Percentiles rank a stretch among this genome's conserved stretches.
Conservation (phyloP, 116 monocot genomes). For the Dioscorea cayenensis region DNA sequence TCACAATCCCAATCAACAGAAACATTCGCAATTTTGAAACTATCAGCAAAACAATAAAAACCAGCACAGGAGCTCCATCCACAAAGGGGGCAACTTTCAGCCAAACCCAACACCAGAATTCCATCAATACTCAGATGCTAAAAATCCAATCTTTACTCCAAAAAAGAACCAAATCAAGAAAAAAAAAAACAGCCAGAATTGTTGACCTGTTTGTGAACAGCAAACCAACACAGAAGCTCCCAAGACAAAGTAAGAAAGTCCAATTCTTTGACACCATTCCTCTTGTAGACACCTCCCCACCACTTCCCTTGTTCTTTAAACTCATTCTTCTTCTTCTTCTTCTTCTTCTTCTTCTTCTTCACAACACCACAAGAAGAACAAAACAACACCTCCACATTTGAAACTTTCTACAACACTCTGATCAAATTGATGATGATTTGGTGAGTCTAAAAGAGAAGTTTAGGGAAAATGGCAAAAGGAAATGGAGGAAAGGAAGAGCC, state of each 20-base stretch:
- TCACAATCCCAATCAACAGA: not conserved
- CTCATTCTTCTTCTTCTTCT: constrained; percentile 19
- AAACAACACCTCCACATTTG: not conserved
- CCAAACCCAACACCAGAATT: not conserved
- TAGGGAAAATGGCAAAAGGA: not conserved
- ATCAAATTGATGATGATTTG: not conserved
- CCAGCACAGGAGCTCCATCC: not conserved
- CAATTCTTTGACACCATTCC: constrained; percentile 58
- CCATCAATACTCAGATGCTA: not conserved
- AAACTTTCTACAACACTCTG: not conserved
- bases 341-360: not conserved
- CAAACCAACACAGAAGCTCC: constrained; percentile 82
- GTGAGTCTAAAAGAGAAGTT: not conserved
- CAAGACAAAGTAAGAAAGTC: constrained; percentile 73
- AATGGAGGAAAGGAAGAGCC: not conserved
- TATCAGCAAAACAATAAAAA: too few relatives aligned
- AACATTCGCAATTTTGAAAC: not conserved
- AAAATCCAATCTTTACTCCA: not conserved
- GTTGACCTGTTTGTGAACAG: constrained; percentile 77
- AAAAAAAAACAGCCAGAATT: not conserved
- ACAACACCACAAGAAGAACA: not conserved
- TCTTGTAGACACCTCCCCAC: constrained; percentile 18
- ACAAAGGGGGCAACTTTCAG: not conserved
- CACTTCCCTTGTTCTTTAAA: constrained; percentile 45
- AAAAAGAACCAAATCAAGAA: not conserved